Evolutionary conservation across 2,329 filamentous ascomycete species (phyloP).

Genomic region (Magnaporthiopsis poae): DNA sequence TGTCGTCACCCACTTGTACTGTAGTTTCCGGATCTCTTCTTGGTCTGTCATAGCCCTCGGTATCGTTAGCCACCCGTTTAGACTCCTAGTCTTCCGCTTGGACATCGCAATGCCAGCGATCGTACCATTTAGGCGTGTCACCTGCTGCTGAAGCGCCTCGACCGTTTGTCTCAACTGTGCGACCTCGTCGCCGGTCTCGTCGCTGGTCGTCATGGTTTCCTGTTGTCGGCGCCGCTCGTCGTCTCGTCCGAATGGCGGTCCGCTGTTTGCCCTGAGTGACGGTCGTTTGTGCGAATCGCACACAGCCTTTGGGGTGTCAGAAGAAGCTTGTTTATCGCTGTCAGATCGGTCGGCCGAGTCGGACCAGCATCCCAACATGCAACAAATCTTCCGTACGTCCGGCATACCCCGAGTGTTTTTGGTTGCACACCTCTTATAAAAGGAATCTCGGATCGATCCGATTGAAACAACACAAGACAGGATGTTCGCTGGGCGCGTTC

Average conservation of each 20-base stretch:
- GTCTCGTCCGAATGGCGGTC: no score
- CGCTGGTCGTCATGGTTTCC: not conserved
- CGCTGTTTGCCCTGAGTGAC: no score
- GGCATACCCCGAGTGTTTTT: not conserved
- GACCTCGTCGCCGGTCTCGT: conserved; percentile 12
- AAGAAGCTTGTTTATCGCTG: no score
- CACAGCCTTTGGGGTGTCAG: no score
- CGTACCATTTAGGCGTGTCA: conserved; percentile 13
- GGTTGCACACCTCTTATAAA: conserved; percentile 3
- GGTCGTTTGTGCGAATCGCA: no score
- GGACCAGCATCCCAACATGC: no score
- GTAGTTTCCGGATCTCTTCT: conserved; percentile 43
- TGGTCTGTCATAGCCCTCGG: conserved; percentile 28
- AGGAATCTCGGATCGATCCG: not conserved
- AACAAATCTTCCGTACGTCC: not conserved
- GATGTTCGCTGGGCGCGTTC: not conserved
- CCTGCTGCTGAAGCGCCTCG: conserved; percentile 14
- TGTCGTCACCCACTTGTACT: conserved; percentile 30
- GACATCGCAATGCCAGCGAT: no score
- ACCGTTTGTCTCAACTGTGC: conserved; percentile 15
- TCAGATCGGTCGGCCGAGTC: no score
- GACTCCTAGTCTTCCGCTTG: no score
- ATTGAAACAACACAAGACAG: not conserved
- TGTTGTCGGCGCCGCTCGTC: not conserved
- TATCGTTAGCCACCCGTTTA: no score